Evolutionary conservation across 257 asterid genomes (phyloP).

Genomic region (Fraxinus cuspidata): DNA sequence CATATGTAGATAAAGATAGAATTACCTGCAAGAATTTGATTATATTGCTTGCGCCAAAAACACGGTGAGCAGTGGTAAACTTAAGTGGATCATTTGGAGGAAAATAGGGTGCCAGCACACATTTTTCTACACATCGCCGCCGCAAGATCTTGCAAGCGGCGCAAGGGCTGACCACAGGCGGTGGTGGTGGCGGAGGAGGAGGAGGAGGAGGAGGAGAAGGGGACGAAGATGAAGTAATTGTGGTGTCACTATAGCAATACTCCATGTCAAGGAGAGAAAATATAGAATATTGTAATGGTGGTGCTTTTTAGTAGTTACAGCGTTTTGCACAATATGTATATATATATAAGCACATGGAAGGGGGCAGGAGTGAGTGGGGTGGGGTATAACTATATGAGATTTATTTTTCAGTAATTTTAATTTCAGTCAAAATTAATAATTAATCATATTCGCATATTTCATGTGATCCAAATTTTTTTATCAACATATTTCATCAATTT

Average conservation of each 20-base stretch:
- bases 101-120: slow-evolving; percentile 78
- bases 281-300: not conserved
- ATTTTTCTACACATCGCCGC: slow-evolving; percentile 70
- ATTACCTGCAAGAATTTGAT: slow-evolving; percentile 81
- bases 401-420: too few relatives aligned
- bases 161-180: slow-evolving; percentile 53
- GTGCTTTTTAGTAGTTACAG: not conserved
- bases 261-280: slow-evolving; percentile 9
- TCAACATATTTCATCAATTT: too few relatives aligned
- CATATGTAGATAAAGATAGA: too few relatives aligned
- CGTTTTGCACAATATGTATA: not conserved
- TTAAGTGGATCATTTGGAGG: slow-evolving; percentile 80
- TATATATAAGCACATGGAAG: slow-evolving; percentile 1
- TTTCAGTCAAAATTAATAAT: too few relatives aligned
- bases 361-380: not conserved
- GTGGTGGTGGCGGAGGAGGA: not conserved
- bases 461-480: too few relatives aligned
- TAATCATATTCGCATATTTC: too few relatives aligned
- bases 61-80: slow-evolving; percentile 81
- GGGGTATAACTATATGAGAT: too few relatives aligned
- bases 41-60: slow-evolving; percentile 80
- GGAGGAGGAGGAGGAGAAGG: slow-evolving; percentile 18
- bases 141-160: slow-evolving; percentile 79
- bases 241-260: slow-evolving; percentile 24
- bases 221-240: slow-evolving; percentile 17